Conservation (phyloP, 2,329 filamentous ascomycete species). For the Cladophialophora immunda region DNA sequence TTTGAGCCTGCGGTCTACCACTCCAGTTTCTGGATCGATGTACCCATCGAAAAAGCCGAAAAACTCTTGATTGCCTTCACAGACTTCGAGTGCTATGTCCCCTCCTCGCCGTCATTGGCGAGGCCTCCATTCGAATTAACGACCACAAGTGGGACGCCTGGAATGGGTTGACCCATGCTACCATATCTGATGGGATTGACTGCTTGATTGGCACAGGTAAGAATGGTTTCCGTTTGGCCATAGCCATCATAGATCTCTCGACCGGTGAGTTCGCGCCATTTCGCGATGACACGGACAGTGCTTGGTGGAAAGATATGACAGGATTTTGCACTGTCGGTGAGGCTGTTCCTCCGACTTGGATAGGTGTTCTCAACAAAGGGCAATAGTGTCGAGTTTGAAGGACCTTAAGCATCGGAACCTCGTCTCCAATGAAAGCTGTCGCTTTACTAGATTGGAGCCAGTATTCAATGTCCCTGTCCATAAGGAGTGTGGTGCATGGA, state of each 20-base stretch:
- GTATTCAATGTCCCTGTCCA: slow-evolving; percentile 50
- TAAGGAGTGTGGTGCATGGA: slow-evolving; percentile 49
- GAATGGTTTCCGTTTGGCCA: slow-evolving; percentile 51
- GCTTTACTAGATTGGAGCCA: slow-evolving; percentile 45
- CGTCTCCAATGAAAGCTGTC: slow-evolving; percentile 49
- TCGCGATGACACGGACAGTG: slow-evolving; percentile 45
- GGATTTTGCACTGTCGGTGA: too few species aligned
- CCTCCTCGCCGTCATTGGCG: slow-evolving; percentile 43
- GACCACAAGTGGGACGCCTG: slow-evolving; percentile 47
- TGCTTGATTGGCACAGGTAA: slow-evolving; percentile 50
- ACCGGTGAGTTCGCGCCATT: slow-evolving; percentile 46
- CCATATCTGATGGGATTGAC: slow-evolving; percentile 44
- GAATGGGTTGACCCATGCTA: slow-evolving; percentile 50
- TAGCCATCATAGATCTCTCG: slow-evolving; percentile 51
- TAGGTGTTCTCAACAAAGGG: slow-evolving; percentile 43
- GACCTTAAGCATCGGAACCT: slow-evolving; percentile 45
- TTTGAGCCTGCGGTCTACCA: slow-evolving; percentile 28
- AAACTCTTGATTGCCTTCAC: slow-evolving; percentile 1
- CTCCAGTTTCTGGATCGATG: slow-evolving; percentile 24
- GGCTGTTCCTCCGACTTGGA: slow-evolving; percentile 40
- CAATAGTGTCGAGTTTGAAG: slow-evolving; percentile 43
- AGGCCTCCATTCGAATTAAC: slow-evolving; percentile 45
- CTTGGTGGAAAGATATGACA: too few species aligned
- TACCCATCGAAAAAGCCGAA: slow-evolving; percentile 32
- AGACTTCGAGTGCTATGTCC: slow-evolving; percentile 47